Evolutionary conservation across 345 rosid species (phyloP).

Genomic region (Salix arbutifolia): DNA sequence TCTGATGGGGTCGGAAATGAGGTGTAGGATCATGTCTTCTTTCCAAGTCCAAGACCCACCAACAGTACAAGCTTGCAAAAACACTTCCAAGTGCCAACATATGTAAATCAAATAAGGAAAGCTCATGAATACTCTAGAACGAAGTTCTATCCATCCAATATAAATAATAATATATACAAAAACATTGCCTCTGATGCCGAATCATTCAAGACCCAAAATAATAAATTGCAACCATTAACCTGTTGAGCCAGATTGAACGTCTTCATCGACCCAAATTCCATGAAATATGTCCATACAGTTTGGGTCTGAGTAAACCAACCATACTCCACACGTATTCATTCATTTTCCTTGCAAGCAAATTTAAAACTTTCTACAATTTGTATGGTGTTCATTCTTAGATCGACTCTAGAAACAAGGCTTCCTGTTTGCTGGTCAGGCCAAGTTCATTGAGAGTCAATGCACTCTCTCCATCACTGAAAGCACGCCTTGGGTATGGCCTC

Average conservation of each 20-base stretch:
- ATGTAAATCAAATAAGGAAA: no score
- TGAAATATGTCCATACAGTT: conserved; percentile 8
- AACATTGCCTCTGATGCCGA: neutral
- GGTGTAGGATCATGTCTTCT: neutral
- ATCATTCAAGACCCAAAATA: conserved; percentile 8
- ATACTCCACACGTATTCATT: neutral
- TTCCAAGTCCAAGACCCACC: neutral
- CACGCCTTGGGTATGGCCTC: conserved; percentile 96
- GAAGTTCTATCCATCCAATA: neutral
- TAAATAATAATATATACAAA: conserved; percentile 17
- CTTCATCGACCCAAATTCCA: conserved; percentile 17
- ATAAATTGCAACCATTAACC: conserved; percentile 9
- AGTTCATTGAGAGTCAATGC: conserved; percentile 64
- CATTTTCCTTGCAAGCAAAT: conserved; percentile 5
- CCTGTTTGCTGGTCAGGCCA: conserved; percentile 90
- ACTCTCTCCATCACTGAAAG: conserved; percentile 76
- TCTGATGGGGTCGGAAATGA: neutral
- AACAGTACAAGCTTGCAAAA: neutral
- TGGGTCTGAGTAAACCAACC: conserved; percentile 5
- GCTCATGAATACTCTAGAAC: neutral
- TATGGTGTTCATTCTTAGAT: conserved; percentile 38
- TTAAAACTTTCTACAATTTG: conserved; percentile 14
- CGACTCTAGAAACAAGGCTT: conserved; percentile 90
- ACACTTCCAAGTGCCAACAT: neutral
- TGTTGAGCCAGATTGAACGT: conserved; percentile 1